Percentiles rank a stretch among this genome's conserved stretches.
Evolutionary conservation across 371 early-diverging fungal genomes (phyloP).

Genomic region (Thermomucor indicae-seudaticae): DNA sequence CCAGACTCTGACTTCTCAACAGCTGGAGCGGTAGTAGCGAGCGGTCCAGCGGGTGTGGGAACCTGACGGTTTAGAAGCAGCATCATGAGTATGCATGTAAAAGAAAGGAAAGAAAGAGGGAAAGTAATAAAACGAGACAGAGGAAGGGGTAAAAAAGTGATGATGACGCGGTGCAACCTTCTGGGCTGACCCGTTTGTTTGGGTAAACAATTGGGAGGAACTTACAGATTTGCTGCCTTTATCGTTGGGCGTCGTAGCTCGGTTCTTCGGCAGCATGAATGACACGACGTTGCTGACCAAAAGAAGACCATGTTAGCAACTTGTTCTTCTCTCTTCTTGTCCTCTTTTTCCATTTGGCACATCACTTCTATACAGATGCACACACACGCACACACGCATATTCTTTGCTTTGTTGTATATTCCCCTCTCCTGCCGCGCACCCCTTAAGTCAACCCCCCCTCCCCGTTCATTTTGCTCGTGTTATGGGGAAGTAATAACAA

Average conservation of each 20-base stretch:
- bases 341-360: not conserved
- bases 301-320: not conserved
- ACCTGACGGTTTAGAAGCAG: not conserved
- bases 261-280: slow-evolving; percentile 12
- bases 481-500: not conserved
- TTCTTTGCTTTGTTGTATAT: too few species aligned
- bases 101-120: slow-evolving; percentile 3
- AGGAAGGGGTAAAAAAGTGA: not conserved
- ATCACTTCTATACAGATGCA: too few species aligned
- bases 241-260: not conserved
- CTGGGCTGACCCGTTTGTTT: slow-evolving; percentile 6
- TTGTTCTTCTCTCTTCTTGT: not conserved
- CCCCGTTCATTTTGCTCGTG: not conserved
- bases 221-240: slow-evolving; percentile 11
- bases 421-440: slow-evolving; percentile 2
- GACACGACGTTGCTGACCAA: slow-evolving; percentile 8
- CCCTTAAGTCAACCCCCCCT: not conserved
- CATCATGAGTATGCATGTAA: not conserved
- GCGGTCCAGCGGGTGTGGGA: not conserved
- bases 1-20: not conserved
- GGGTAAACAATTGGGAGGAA: slow-evolving; percentile 11
- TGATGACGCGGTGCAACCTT: too few species aligned
- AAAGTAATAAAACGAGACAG: slow-evolving; percentile 1
- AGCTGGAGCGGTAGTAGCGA: not conserved
- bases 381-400: too few species aligned